Conservation (phyloP, 2,329 filamentous ascomycete genomes). For the Neonectria hederae region DNA sequence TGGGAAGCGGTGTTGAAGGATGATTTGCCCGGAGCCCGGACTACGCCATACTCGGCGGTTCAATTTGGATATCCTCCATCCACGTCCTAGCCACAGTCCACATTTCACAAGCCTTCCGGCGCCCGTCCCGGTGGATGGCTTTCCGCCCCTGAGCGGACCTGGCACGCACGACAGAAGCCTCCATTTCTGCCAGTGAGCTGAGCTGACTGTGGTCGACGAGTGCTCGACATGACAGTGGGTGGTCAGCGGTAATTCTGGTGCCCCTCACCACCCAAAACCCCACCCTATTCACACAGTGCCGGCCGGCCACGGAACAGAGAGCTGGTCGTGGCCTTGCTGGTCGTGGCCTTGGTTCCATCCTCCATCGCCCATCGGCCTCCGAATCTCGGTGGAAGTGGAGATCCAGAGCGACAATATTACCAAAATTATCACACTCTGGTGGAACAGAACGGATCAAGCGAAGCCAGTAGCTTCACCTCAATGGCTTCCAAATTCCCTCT, state of each 20-base stretch:
- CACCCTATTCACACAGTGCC: too few species aligned
- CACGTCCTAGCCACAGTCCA: conserved; percentile 5
- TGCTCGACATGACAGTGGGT: conserved; percentile 23
- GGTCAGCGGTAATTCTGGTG: conserved; percentile 34
- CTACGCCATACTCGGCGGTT: background rate
- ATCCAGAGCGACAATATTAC: conserved; percentile 4
- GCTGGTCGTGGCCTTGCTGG: background rate
- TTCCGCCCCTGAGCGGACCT: background rate
- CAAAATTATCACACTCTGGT: conserved; percentile 22
- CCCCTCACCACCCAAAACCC: conserved; percentile 34
- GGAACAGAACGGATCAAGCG: conserved; percentile 32
- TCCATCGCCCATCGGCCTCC: conserved; percentile 28
- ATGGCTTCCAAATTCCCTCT: conserved; percentile 6
- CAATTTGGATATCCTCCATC: background rate
- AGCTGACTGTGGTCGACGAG: conserved; percentile 14
- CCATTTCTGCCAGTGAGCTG: conserved; percentile 5
- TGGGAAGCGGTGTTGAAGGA: background rate
- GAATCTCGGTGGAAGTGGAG: conserved; percentile 35
- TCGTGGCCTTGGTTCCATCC: background rate
- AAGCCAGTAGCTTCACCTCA: conserved; percentile 27
- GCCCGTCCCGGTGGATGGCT: background rate
- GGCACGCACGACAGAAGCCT: background rate
- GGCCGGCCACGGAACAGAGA: conserved; percentile 34
- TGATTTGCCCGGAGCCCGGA: background rate
- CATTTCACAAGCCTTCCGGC: background rate